Base-by-base conservation (phyloP, 305 asterid genomes). In the Fraxinus nigra region DNA sequence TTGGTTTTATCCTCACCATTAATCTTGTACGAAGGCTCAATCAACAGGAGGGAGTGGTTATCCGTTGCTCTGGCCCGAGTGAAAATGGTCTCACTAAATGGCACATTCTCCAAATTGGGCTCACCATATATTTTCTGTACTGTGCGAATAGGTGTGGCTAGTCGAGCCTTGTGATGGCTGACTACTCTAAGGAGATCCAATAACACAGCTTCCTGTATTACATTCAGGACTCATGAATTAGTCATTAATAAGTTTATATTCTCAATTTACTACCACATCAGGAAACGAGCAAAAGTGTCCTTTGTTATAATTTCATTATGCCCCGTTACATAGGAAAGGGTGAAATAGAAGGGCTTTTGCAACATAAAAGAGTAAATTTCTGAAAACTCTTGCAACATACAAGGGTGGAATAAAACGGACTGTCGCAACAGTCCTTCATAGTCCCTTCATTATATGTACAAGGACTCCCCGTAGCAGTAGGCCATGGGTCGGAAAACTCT, bases 81-180 rank as follows among this genome's bases (percentile, higher is more conserved):
- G 76, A 84, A 89, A 26, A 80, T 59, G 67, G 97, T 84, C 72
- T 93, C 98, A 14, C 90, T 82, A 85, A 82, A 89, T 76, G 97
- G 93, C 34, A 84, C 56, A 70, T 82, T 88, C 61, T 92, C 99
- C 90, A 90, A 83, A 65, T 94, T 95, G 11, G 93, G 88, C 81
- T 92, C 97, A 51, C 85, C 82, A 54, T 83, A 87, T 76, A 90
- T 79, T 85, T 95, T 95, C 86, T 91, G 98, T 14, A 95, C 89
- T 4, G 99, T 95, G 79, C 99, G 98, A 77, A 95, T 90, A 75
- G 99, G 99, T 70, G 99, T 95, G 89, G 99, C 99, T 70, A 95
- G 86, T 80, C 99, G 93, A 85, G 99, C 99, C 72, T 92, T 92
- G 84, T 95, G 99, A 89, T 95, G 99, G 38, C 92, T 83, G 24